phyloP scores from a whole-genome alignment of 2,329 filamentous ascomycete genomes.

The Alternaria incomplexa region DNA sequence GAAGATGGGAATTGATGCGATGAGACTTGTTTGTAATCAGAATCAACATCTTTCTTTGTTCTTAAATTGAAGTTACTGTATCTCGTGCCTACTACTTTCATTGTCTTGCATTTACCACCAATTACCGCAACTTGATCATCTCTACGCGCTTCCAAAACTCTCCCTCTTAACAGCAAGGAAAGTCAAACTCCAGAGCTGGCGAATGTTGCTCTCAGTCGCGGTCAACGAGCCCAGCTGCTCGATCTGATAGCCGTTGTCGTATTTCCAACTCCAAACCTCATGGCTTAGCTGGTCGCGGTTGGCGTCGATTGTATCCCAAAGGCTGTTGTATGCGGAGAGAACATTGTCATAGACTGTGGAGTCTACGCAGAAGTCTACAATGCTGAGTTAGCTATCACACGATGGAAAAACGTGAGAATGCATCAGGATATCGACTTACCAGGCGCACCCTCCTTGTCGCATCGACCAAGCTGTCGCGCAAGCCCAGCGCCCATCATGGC shows the following conservation, averaged over 20 bases:
- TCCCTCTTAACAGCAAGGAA: conserved; percentile 62
- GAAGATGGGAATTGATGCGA: neutral
- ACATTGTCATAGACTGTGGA: conserved; percentile 54
- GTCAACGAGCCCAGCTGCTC: conserved; percentile 60
- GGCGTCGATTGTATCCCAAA: conserved; percentile 67
- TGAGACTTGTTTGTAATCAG: neutral
- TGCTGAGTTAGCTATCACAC: conserved; percentile 20
- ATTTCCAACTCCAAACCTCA: conserved; percentile 70
- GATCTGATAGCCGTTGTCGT: conserved; percentile 57
- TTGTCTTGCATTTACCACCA: no score
- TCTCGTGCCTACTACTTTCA: neutral
- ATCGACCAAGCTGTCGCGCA: conserved; percentile 63
- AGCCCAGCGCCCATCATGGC: conserved; percentile 69
- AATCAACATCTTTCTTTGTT: neutral
- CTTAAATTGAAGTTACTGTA: neutral
- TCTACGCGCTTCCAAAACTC: conserved; percentile 9
- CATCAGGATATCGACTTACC: neutral
- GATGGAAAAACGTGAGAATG: neutral
- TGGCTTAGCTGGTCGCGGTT: conserved; percentile 60
- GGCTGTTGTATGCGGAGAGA: conserved; percentile 60
- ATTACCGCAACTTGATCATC: neutral
- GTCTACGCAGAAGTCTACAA: conserved; percentile 60
- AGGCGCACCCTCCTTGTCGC: conserved; percentile 36
- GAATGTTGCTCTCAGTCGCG: conserved; percentile 60
- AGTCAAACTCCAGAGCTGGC: conserved; percentile 65